phyloP scores from a whole-genome alignment of 495 filamentous ascomycete species.

The Penicillium simplicissimum region DNA sequence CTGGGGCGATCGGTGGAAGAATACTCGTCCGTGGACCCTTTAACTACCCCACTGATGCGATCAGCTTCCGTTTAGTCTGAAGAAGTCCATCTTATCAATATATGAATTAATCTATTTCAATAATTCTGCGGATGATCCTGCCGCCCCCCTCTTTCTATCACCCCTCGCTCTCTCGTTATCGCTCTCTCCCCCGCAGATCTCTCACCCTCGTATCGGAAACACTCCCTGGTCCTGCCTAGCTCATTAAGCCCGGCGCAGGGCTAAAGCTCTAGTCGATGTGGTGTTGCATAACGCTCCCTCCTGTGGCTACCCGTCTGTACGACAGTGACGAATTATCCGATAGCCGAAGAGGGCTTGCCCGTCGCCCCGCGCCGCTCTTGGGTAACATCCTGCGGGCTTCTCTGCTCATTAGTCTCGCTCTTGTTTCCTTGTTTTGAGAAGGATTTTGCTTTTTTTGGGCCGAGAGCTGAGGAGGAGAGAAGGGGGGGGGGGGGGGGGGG shows the following conservation, averaged over 20 bases:
- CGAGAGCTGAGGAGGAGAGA: too few species aligned
- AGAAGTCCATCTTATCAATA: constrained; percentile 13
- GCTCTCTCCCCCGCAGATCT: neutral
- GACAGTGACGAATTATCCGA: constrained; percentile 24
- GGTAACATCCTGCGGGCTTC: constrained; percentile 22
- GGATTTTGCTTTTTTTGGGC: neutral
- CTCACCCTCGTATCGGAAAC: constrained; percentile 12
- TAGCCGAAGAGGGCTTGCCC: neutral
- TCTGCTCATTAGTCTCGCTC: neutral
- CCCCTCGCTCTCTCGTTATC: neutral
- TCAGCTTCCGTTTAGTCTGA: constrained; percentile 7
- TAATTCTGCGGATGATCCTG: neutral
- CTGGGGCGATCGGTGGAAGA: constrained; percentile 18
- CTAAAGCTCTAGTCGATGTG: neutral
- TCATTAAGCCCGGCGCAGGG: neutral
- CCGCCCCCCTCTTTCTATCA: neutral
- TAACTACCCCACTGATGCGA: neutral
- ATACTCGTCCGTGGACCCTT: neutral
- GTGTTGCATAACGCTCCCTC: constrained; percentile 8
- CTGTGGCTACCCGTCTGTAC: constrained; percentile 24
- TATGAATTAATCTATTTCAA: neutral
- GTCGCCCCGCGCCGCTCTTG: constrained; percentile 10
- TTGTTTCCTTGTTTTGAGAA: neutral
- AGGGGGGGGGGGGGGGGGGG: too few species aligned
- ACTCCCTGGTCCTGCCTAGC: constrained; percentile 3